phyloP scores from a whole-genome alignment of 83 land plant genomes.

The Thuja plicata region DNA sequence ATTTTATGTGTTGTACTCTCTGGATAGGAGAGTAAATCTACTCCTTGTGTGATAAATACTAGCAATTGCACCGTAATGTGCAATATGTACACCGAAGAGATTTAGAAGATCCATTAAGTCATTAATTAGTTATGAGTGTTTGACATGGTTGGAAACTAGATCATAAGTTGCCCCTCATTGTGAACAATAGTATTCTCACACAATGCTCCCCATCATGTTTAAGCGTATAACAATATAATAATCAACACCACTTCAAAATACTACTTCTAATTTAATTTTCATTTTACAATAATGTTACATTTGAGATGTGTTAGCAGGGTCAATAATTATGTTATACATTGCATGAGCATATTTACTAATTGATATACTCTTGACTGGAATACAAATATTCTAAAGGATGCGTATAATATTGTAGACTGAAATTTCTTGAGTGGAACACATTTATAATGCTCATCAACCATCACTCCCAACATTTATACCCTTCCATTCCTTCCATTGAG shows the following conservation, averaged over 20 bases:
- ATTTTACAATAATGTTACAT: constrained; percentile 1
- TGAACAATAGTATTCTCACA: neutral
- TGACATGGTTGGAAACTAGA: too few species aligned
- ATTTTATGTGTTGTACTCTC: too few species aligned
- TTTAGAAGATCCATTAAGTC: too few species aligned
- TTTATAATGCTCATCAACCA: neutral
- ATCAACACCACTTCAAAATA: neutral
- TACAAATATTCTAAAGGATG: neutral
- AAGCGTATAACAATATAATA: neutral
- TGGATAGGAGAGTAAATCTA: too few species aligned
- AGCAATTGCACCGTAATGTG: too few species aligned
- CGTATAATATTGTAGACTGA: neutral
- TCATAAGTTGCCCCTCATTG: neutral
- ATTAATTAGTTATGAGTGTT: neutral
- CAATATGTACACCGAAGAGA: too few species aligned
- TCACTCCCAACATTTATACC: neutral
- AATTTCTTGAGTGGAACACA: neutral
- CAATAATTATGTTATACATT: neutral
- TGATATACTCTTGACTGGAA: neutral
- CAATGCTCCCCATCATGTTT: neutral
- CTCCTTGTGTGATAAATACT: too few species aligned
- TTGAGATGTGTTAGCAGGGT: neutral
- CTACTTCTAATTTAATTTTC: neutral
- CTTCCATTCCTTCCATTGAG: too few species aligned
- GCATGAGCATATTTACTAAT: neutral